Evolutionary conservation across 129 eudicot species (phyloP).

Genomic region (Glebionis coronaria): DNA sequence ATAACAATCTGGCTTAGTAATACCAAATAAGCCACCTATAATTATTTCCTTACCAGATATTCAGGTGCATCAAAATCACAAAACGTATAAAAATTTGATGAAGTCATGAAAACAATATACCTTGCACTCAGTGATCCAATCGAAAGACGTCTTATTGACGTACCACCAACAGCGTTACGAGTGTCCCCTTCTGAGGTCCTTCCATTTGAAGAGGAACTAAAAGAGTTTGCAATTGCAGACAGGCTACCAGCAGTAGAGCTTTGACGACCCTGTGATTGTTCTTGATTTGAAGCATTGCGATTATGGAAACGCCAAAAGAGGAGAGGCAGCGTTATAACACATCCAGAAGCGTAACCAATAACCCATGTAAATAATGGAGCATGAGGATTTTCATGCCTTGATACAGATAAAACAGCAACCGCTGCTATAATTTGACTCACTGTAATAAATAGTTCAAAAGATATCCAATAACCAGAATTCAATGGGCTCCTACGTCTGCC

Average conservation of each 20-base stretch:
- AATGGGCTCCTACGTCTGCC: conserved; percentile 83
- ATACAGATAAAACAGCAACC: conserved; percentile 64
- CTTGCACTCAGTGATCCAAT: conserved; percentile 48
- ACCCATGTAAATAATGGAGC: conserved; percentile 86
- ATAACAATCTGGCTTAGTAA: too few relatives aligned
- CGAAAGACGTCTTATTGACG: conserved; percentile 47
- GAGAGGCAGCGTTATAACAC: conserved; percentile 89
- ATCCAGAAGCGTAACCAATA: conserved; percentile 93
- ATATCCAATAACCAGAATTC: conserved; percentile 92
- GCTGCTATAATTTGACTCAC: conserved; percentile 92
- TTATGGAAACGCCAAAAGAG: conserved; percentile 84
- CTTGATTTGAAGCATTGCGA: conserved; percentile 74
- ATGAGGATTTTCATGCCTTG: conserved; percentile 74
- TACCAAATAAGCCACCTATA: too few relatives aligned
- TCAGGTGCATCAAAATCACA: conserved; percentile 3
- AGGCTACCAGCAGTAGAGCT: too few relatives aligned
- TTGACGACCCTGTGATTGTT: conserved; percentile 18
- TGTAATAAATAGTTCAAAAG: conserved; percentile 75
- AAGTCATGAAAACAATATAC: conserved; percentile 22
- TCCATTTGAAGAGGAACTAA: conserved; percentile 40
- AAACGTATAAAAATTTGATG: neutral
- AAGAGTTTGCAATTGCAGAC: conserved; percentile 39
- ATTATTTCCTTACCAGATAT: neutral
- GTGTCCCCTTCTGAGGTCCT: conserved; percentile 52
- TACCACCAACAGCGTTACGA: conserved; percentile 30